Base-by-base conservation (phyloP, 2,329 filamentous ascomycete genomes). In the Sporothrix pallida region DNA sequence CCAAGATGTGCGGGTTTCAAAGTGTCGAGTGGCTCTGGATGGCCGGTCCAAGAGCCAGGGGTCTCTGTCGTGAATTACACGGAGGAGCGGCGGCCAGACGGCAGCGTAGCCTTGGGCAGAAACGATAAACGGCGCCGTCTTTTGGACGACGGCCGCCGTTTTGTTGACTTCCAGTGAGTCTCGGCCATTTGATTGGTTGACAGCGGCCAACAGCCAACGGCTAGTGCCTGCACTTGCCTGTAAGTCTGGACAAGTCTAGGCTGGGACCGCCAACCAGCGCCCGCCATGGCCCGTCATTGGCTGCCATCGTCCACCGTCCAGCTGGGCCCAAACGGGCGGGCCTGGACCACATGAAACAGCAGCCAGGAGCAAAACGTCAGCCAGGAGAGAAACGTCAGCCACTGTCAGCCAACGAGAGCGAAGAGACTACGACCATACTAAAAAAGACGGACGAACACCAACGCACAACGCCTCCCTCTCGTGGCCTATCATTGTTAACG, bases 281-380 rank as follows among this genome's bases (percentile, higher is more conserved):
- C 31, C 31, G 31, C 31, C 7, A 6, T 37, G 4, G 31, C 31
- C 31, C 31, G 7, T 7, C 31, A 37, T 37, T 37, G 31, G 31
- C 31, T 37, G 7, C 31, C 31, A 37, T 7, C 31, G 31, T 37
- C 31, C 31, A 37, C 31, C 31, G 31, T 37, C 31, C 31, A 37
- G 31, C 31, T 37, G 37, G 62, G 62, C 42, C 62, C 62, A 67
- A 65, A 65, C 62, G 70, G 77, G 76, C 75, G 72, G 76, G 74
- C 72, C 79, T 78, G 78, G 78, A 76, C 74, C 75, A 78, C 76
- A 77, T 81, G 79, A 81, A 81, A 79, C 79, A 77, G 76, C 78
- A 12, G 23, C 20, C 6, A 52, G 48, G 15, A 52, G n/a, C 48
- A 52, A 52, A 12, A 56, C 4, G 31, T 7, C 31, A 56, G 20